Percentiles rank a stretch among this genome's conserved stretches.
These are phyloP conservation scores for Ophiostoma montium DNA, from an alignment of 2,329 filamentous ascomycete genomes.

Conservation along the genomic window DNA sequence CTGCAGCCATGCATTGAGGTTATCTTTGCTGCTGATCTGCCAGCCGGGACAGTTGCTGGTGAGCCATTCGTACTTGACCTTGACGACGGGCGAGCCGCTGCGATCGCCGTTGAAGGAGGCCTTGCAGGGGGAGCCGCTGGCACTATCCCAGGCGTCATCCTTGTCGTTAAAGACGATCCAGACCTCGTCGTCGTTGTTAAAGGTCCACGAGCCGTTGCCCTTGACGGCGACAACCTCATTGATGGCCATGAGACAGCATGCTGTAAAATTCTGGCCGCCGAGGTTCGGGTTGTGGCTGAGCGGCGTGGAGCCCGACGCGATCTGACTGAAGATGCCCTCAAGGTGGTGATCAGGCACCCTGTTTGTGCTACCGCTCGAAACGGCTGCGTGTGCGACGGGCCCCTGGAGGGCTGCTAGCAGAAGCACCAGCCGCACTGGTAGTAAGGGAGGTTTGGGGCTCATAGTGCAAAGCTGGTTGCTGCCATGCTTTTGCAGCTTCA, in stretches of 20 bases:
- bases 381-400: too few relatives aligned
- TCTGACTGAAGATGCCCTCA: conserved; percentile 11
- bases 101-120: conserved; percentile 13
- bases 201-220: conserved; percentile 7
- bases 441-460: too few relatives aligned
- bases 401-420: too few relatives aligned
- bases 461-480: too few relatives aligned
- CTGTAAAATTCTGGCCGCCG: conserved; percentile 17
- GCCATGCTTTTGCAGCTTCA: too few relatives aligned
- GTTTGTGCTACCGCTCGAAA: neutral
- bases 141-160: too few relatives aligned
- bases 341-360: neutral
- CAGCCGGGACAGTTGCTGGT: conserved; percentile 16
- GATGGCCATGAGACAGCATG: conserved; percentile 17
- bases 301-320: conserved; percentile 4
- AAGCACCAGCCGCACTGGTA: too few relatives aligned
- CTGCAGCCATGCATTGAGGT: conserved; percentile 16
- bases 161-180: conserved; percentile 9
- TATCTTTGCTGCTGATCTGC: conserved; percentile 12
- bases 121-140: conserved; percentile 19
- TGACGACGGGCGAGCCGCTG: conserved; percentile 13
- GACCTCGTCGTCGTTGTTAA: neutral
- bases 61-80: conserved; percentile 13
- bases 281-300: neutral
- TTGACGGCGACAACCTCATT: conserved; percentile 12